Evolutionary conservation across 2,329 filamentous ascomycete species (phyloP).

Genomic region (Lasiodiplodia sp.): DNA sequence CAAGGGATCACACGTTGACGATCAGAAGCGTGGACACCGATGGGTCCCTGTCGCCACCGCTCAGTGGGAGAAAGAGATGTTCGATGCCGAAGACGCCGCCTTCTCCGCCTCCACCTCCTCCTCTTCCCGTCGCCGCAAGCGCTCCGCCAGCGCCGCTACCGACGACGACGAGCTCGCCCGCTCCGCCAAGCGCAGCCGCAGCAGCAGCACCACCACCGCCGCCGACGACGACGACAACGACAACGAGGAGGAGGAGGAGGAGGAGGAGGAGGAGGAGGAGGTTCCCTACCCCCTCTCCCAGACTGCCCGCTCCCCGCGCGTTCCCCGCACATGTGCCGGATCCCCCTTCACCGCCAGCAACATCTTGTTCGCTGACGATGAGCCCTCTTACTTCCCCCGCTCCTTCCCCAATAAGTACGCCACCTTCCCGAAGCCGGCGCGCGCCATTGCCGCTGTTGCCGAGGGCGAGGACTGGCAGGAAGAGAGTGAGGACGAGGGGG

Average conservation of each 20-base stretch:
- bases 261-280: background rate
- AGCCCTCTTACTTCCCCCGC: background rate
- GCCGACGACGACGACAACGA: background rate
- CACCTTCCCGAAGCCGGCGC: background rate
- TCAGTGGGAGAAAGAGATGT: constrained; percentile 12
- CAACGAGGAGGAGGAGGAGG: background rate
- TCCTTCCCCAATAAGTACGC: background rate
- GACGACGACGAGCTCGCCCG: background rate
- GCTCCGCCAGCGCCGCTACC: background rate
- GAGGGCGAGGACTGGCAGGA: background rate
- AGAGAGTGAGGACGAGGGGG: constrained; percentile 2
- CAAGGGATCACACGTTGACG: background rate
- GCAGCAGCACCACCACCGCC: background rate
- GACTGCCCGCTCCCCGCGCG: background rate
- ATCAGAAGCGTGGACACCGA: background rate
- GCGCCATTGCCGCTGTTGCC: background rate
- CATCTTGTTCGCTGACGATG: background rate
- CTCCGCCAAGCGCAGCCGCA: background rate
- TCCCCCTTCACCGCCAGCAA: background rate
- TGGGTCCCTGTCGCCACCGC: constrained; percentile 10
- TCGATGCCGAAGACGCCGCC: background rate
- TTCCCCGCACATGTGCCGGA: background rate
- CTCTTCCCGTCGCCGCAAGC: background rate
- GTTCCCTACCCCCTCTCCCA: background rate
- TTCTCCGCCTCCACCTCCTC: background rate